phyloP scores from a whole-genome alignment of 192 early-diverging fungal genomes.

The Gigaspora rosea region DNA sequence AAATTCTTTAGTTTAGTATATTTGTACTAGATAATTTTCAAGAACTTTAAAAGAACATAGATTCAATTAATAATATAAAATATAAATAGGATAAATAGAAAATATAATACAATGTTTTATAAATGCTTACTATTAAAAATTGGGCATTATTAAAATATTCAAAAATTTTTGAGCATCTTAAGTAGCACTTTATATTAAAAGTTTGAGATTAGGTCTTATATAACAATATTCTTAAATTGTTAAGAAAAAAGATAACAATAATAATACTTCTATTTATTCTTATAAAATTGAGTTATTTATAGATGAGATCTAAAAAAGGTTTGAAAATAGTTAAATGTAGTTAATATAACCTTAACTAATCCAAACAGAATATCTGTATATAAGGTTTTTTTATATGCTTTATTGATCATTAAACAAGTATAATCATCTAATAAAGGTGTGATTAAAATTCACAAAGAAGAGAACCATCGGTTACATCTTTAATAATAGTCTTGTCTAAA shows the following conservation, averaged over 20 bases:
- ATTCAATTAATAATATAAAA: neutral
- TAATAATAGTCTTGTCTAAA: constrained; percentile 88
- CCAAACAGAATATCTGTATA: constrained; percentile 97
- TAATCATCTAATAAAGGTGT: constrained; percentile 94
- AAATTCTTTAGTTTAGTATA: constrained; percentile 92
- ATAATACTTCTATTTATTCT: too few relatives aligned
- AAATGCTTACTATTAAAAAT: constrained; percentile 74
- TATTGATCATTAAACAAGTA: constrained; percentile 94
- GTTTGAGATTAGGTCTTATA: constrained; percentile 88
- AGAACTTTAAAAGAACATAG: constrained; percentile 54
- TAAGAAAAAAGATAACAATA: neutral
- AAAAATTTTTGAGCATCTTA: constrained; percentile 97
- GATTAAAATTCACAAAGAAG: constrained; percentile 96
- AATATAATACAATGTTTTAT: neutral
- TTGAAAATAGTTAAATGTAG: neutral
- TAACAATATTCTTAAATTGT: constrained; percentile 71
- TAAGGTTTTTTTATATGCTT: constrained; percentile 95
- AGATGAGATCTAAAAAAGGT: neutral
- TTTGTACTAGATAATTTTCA: constrained; percentile 89
- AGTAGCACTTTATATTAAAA: constrained; percentile 96
- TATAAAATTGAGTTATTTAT: too few relatives aligned
- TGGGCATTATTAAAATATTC: constrained; percentile 94
- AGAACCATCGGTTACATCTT: constrained; percentile 99
- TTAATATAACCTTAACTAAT: constrained; percentile 71
- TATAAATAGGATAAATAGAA: too few relatives aligned